Conservation (phyloP, 441 rosid species). For the Gossypium davidsonii region DNA sequence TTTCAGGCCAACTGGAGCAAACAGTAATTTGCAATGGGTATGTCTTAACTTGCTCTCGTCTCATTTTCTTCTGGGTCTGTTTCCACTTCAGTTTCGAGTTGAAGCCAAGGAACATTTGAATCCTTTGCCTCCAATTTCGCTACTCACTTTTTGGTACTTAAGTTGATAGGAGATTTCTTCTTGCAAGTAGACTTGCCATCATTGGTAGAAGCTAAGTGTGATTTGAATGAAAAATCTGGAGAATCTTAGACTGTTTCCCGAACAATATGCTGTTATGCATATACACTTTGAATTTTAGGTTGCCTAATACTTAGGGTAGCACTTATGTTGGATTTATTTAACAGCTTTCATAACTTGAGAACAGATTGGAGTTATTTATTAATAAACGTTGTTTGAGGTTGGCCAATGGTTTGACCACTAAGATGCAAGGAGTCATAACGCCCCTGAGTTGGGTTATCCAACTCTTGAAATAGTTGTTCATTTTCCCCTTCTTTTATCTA, state of each 20-base stretch:
- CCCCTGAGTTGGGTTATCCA: not conserved
- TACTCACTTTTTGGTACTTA: not conserved
- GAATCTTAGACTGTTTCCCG: not conserved
- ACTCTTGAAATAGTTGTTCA: not conserved
- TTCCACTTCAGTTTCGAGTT: not conserved
- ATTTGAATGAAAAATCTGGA: not conserved
- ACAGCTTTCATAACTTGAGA: not conserved
- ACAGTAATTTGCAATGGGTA: conserved; percentile 85
- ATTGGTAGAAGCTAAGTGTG: not conserved
- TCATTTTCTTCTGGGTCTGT: conserved; percentile 37
- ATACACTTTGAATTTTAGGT: not conserved
- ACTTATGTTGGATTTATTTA: not conserved
- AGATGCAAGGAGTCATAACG: not conserved
- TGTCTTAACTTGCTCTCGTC: conserved; percentile 9
- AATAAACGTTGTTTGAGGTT: not conserved
- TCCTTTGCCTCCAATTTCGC: not conserved
- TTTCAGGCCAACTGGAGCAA: conserved; percentile 79
- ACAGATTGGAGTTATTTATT: not conserved
- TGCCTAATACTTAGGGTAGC: not conserved
- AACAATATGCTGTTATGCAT: not conserved
- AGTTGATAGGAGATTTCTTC: not conserved
- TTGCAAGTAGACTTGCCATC: not conserved
- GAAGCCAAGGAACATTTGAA: not conserved
- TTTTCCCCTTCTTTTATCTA: not conserved
- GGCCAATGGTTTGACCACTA: not conserved